A percentile compares a stretch with the other conserved stretches of the same genome.
Conservation (phyloP, 371 early-diverging fungal species). For the Rhizopus stolonifer region DNA sequence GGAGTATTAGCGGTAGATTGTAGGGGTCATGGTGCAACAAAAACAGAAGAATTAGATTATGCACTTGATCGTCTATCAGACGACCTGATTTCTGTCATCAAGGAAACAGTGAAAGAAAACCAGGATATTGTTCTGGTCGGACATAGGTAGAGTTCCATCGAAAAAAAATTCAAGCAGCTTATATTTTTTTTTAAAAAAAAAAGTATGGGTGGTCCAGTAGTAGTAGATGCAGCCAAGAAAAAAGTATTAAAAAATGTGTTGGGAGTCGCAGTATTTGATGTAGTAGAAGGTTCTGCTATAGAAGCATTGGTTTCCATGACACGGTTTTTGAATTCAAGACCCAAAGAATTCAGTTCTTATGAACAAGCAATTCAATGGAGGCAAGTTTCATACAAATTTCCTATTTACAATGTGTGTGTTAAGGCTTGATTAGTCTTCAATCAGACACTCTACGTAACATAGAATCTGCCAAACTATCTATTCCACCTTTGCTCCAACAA, state of each 20-base stretch:
- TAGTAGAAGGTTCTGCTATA: conserved; percentile 88
- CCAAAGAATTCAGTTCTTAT: conserved; percentile 55
- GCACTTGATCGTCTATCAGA: conserved; percentile 55
- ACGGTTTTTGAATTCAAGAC: conserved; percentile 58
- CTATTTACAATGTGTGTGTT: too few species aligned
- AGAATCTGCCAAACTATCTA: conserved; percentile 76
- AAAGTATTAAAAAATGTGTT: conserved; percentile 55
- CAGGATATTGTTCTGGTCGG: conserved; percentile 75
- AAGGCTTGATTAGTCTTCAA: conserved; percentile 39
- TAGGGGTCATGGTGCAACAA: conserved; percentile 80
- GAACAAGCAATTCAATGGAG: conserved; percentile 75
- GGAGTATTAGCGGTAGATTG: conserved; percentile 71
- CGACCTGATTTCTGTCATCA: conserved; percentile 60
- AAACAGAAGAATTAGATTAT: conserved; percentile 52
- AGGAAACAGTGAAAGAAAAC: conserved; percentile 25
- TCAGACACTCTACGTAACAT: conserved; percentile 63
- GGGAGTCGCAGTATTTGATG: conserved; percentile 83
- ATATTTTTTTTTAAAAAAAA: not conserved
- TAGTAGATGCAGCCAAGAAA: conserved; percentile 68
- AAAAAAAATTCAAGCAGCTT: not conserved
- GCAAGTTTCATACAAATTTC: conserved; percentile 15
- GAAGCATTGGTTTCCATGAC: conserved; percentile 74
- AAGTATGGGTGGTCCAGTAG: conserved; percentile 93
- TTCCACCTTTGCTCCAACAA: conserved; percentile 58
- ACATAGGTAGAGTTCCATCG: conserved; percentile 60